Evolutionary conservation across 352 stramenopile genomes (phyloP).

Genomic region (Globisporangium takayamanum): DNA sequence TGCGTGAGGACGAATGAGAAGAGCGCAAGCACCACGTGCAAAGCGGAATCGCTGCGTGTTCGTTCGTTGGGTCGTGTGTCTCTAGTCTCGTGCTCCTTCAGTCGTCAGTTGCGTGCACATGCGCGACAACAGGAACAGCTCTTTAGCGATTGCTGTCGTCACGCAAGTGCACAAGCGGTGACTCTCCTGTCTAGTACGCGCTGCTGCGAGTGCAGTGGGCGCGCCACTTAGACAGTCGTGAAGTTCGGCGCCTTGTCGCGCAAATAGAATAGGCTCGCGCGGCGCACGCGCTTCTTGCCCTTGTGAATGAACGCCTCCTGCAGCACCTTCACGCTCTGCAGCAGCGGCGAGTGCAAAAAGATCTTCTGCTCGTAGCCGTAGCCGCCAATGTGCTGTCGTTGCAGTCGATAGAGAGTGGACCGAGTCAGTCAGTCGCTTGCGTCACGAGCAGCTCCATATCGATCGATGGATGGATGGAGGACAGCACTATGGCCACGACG

Average conservation of each 20-base stretch:
- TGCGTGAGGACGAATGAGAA: no score
- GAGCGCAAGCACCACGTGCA: no score
- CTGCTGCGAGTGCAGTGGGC: not conserved
- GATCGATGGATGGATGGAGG: no score
- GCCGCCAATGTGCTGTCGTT: conserved; percentile 64
- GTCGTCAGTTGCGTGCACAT: no score
- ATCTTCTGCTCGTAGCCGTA: conserved; percentile 88
- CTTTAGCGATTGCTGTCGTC: not conserved
- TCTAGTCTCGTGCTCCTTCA: not conserved
- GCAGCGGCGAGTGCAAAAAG: conserved; percentile 82
- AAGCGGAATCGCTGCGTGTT: no score
- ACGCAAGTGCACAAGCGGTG: not conserved
- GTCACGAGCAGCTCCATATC: not conserved
- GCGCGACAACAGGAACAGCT: no score
- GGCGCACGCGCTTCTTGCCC: conserved; percentile 87
- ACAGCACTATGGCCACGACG: conserved; percentile 1
- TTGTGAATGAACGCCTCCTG: conserved; percentile 89
- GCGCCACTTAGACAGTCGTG: conserved; percentile 57
- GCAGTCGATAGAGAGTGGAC: not conserved
- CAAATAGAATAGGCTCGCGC: conserved; percentile 89
- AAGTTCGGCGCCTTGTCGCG: conserved; percentile 77
- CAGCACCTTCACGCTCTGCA: conserved; percentile 85
- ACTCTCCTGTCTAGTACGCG: not conserved
- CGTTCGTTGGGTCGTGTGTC: no score
- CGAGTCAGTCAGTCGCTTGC: not conserved